Evolutionary conservation across 1,284 basidiomycete species (phyloP).

Genomic region (Porodaedalea pini): DNA sequence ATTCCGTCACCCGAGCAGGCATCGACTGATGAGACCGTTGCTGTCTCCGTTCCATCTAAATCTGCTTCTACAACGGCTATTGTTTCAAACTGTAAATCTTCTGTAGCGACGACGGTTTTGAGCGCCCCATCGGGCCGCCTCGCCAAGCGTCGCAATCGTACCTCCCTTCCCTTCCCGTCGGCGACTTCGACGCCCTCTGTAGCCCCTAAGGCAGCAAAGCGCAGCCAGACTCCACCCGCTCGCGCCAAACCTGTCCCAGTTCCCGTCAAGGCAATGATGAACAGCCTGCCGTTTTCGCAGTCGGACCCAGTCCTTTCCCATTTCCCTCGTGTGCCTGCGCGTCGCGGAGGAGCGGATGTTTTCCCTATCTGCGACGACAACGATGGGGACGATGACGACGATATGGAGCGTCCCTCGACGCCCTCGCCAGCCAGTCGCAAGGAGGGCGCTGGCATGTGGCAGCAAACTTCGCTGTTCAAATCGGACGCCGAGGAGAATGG

Average conservation of each 20-base stretch:
- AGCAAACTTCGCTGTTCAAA: conserved; percentile 2
- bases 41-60: background rate
- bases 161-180: conserved; percentile 9
- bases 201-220: conserved; percentile 1
- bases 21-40: conserved; percentile 12
- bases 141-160: conserved; percentile 20
- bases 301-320: conserved; percentile 15
- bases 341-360: background rate
- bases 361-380: conserved; percentile 20
- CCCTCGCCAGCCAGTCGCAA: conserved; percentile 10
- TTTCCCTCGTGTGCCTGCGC: background rate
- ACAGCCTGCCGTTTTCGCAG: conserved; percentile 9
- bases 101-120: conserved; percentile 4
- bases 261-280: conserved; percentile 3
- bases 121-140: conserved; percentile 17
- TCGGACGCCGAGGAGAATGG: conserved; percentile 3
- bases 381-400: conserved; percentile 11
- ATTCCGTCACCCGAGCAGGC: conserved; percentile 14
- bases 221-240: conserved; percentile 1
- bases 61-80: background rate
- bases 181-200: conserved; percentile 10
- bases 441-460: background rate
- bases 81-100: background rate
- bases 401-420: conserved; percentile 14
- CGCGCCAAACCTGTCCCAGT: conserved; percentile 12